Evolutionary conservation across 2,329 filamentous ascomycete species (phyloP).

Genomic region (Trichothecium roseum): DNA sequence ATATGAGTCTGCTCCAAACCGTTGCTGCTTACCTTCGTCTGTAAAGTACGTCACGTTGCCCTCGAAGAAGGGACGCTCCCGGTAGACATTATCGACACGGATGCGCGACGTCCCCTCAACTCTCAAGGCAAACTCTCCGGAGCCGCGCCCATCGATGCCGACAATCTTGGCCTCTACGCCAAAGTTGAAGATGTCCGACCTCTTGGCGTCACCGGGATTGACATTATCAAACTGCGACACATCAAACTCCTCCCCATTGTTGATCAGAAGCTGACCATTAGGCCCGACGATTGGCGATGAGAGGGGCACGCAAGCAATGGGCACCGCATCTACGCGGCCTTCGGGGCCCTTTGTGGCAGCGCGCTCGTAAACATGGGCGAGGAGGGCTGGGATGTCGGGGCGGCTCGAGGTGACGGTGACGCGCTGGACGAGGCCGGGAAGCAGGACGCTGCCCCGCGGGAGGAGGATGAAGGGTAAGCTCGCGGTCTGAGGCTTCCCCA

Average conservation of each 20-base stretch:
- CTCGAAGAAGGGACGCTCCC: slow-evolving; percentile 80
- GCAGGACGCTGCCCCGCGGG: slow-evolving; percentile 67
- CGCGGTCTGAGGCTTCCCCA: slow-evolving; percentile 30
- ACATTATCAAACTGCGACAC: slow-evolving; percentile 31
- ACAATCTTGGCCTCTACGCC: slow-evolving; percentile 74
- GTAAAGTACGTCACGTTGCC: slow-evolving; percentile 63
- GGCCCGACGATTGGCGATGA: slow-evolving; percentile 63
- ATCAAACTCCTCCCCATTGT: slow-evolving; percentile 47
- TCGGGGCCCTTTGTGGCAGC: slow-evolving; percentile 57
- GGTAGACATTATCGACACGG: slow-evolving; percentile 51
- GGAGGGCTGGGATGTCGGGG: slow-evolving; percentile 77
- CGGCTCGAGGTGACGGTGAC: slow-evolving; percentile 72
- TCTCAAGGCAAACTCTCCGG: slow-evolving; percentile 69
- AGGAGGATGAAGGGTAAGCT: slow-evolving; percentile 72
- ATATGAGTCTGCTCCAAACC: neutral
- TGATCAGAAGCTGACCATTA: slow-evolving; percentile 67
- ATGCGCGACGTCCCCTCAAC: slow-evolving; percentile 80
- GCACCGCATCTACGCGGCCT: slow-evolving; percentile 55
- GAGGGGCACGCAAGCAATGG: slow-evolving; percentile 81
- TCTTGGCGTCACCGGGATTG: slow-evolving; percentile 49
- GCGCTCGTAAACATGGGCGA: slow-evolving; percentile 75
- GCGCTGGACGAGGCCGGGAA: slow-evolving; percentile 77
- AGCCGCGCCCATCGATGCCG: slow-evolving; percentile 64
- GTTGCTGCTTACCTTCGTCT: slow-evolving; percentile 51
- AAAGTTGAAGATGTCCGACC: slow-evolving; percentile 69